Conservation (phyloP, 1,139 yeast genomes). For the Pichia sp. region DNA sequence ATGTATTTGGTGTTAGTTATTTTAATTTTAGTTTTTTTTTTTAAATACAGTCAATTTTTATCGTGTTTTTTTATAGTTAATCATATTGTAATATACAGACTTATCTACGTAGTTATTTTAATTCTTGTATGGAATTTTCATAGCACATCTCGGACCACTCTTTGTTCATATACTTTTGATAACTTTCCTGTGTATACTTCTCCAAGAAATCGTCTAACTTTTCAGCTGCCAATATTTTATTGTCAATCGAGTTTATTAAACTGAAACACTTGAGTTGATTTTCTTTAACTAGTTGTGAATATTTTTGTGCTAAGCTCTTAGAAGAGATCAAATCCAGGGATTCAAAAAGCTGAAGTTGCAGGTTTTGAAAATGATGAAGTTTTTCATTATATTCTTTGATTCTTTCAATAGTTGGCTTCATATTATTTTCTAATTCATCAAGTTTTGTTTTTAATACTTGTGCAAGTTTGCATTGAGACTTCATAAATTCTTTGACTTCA, state of each 20-base stretch:
- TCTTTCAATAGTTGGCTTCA: background rate
- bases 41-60: background rate
- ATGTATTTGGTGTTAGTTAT: background rate
- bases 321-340: background rate
- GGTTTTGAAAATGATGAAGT: background rate
- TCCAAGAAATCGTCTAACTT: constrained; percentile 30
- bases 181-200: constrained; percentile 39
- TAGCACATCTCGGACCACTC: background rate
- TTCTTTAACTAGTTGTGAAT: background rate
- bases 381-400: background rate
- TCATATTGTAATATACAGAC: background rate
- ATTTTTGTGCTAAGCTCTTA: background rate
- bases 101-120: background rate
- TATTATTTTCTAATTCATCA: background rate
- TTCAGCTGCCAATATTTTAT: background rate
- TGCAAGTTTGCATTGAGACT: background rate
- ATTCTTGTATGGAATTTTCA: background rate
- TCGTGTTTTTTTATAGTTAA: background rate
- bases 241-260: background rate
- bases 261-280: background rate
- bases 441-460: background rate
- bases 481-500: background rate
- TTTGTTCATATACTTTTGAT: constrained; percentile 4
- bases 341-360: background rate
- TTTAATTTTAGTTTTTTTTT: background rate